Base-by-base conservation (phyloP, 768 basidiomycete genomes). In the Phylloporus rhodoxanthus region DNA sequence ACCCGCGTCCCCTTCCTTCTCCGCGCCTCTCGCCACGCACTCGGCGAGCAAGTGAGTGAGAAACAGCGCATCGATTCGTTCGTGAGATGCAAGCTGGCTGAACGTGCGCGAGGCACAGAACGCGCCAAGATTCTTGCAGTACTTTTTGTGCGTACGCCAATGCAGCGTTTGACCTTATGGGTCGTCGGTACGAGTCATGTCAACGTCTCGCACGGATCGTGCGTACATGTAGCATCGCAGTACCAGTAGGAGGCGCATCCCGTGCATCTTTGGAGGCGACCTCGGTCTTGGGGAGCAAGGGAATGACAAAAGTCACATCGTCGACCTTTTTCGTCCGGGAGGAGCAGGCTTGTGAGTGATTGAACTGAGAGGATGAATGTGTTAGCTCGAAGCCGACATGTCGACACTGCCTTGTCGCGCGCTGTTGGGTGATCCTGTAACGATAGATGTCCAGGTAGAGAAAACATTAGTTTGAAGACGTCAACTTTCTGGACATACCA, bases 191-290 rank as follows among this genome's bases (percentile, higher is more conserved):
- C 30, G 36, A 25, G 28, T 8, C 26, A 26, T 20, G 26, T 49
- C 47, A 37, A 51, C 21, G 45, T 48, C 25, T 52, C 30, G 45
- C 41, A 38, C 21, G 17, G 40, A 52, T 43, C 45, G 44, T 45
- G 58, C 78, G 65, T 63, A 89, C 88, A 91, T 64, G 70, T 57
- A 20, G 70, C 54, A 54, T 76, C 74, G 57, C 88, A 91, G 59
- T 91, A 91, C 78, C 80, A 88, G 60, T 84, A 86, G 0, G 76
- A 74, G 14, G 74, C 77, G 56, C 88, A 90, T 11, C 81, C 80
- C 4, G 78, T 74, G 55, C 87, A 91, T 61, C 72, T 74, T 53
- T 69, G 76, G 38, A 88, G 71, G 29, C 51, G 59, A 11, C 55
- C 53, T 15, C 45, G 48, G 51, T 32, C 67, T 61, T 17, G 52